Evolutionary conservation across 345 rosid species (phyloP), one percentile per base, ranked within the genome.

Genomic region (Linum lewisii): DNA sequence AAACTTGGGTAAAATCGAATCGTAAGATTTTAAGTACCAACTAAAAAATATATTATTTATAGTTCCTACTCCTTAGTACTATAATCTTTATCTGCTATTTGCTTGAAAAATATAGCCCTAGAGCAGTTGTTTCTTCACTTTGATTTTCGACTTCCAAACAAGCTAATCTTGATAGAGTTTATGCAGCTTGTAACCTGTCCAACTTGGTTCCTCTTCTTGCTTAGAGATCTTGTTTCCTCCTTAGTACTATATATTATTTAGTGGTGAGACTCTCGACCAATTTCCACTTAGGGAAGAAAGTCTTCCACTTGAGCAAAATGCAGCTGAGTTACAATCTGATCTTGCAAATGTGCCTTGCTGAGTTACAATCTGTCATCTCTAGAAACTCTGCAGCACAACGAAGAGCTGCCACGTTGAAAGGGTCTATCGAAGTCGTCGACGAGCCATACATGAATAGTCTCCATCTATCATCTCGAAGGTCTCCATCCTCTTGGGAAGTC

Each of bases 401-500:
- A 4, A 10, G 76, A 57, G 80, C 80, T 44, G 88, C 88, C 36
- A 83, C 81, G 44, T 88, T 85, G 59, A 79, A 85, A 59, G 93
- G 90, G 68, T 85, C 80, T 21, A 83, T 72, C 77, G 72, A 51
- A 4, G 86, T 3, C 9, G 15, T 73, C 49, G 90, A 72, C 38
- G 90, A 88, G 49, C 88, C 90, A 63, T 88, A 88, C 37, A 80
- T 64, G 68, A 85, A 82, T 7, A 88, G 67, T 11, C 38, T 11
- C 10, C 38, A 11, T 66, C 70, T 44, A 88, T 80, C 83, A 66
- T 81, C 77, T 88, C 93, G 56, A 88, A 88, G 36, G 81, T 80
- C 60, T 82, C 85, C 87, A 75, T 26, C 96, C 93, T 66, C 96
- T 93, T 6, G 90, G 96, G 74, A 88, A 88, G 47, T 72, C 73